Percentiles rank a stretch among this genome's conserved stretches.
phyloP scores from a whole-genome alignment of 2,329 filamentous ascomycete species.

The Aureobasidium sp. region DNA sequence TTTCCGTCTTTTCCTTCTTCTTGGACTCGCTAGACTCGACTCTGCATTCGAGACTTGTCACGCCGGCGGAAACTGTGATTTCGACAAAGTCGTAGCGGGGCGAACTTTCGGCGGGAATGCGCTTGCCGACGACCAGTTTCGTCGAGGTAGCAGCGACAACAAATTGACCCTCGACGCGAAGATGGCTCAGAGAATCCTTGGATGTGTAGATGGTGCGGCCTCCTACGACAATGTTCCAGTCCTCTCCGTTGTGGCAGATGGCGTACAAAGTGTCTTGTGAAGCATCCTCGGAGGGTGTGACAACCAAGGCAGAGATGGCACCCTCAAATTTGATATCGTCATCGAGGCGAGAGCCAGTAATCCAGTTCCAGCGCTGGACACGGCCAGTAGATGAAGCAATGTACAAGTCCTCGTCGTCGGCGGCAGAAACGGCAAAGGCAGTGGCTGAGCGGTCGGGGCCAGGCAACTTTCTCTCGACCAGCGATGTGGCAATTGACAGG shows the following conservation, averaged over 20 bases:
- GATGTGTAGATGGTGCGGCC: slow-evolving; percentile 32
- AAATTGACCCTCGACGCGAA: slow-evolving; percentile 45
- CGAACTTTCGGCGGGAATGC: slow-evolving; percentile 24
- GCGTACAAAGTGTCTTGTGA: slow-evolving; percentile 34
- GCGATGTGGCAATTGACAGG: slow-evolving; percentile 73
- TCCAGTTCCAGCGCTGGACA: slow-evolving; percentile 55
- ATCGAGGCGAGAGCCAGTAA: slow-evolving; percentile 29
- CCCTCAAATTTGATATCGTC: slow-evolving; percentile 19
- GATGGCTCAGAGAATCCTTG: slow-evolving; percentile 28
- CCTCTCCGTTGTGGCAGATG: slow-evolving; percentile 28
- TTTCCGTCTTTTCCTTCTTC: slow-evolving; percentile 31
- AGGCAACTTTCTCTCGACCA: slow-evolving; percentile 66
- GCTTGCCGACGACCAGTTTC: slow-evolving; percentile 55
- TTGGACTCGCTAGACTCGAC: slow-evolving; percentile 24
- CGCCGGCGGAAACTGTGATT: slow-evolving; percentile 51
- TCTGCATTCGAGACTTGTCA: slow-evolving; percentile 61
- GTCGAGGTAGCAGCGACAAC: slow-evolving; percentile 51
- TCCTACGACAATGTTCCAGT: slow-evolving; percentile 35
- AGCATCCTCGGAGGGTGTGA: slow-evolving; percentile 26
- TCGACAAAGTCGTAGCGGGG: slow-evolving; percentile 44
- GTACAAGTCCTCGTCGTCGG: slow-evolving; percentile 47
- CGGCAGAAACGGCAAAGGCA: slow-evolving; percentile 46
- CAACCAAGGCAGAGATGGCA: slow-evolving; percentile 17
- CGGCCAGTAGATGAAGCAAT: slow-evolving; percentile 45
- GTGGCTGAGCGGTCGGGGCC: slow-evolving; percentile 44